Evolutionary conservation across 352 stramenopile genomes (phyloP).

Genomic region (Peronospora farinosa): DNA sequence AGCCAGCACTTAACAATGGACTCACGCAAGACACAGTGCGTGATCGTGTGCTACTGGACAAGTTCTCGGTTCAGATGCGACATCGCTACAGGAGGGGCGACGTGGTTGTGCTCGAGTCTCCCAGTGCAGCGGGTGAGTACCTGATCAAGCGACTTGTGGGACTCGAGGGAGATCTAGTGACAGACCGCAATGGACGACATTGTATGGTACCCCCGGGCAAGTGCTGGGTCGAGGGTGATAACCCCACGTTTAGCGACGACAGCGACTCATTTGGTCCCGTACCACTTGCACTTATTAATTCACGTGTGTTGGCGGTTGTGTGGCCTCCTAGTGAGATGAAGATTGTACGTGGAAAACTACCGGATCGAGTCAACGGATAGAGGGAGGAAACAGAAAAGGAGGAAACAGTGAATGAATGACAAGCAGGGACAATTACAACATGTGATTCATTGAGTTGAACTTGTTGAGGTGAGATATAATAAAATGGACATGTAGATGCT

Average conservation of each 20-base stretch:
- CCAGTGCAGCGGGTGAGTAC: slow-evolving; percentile 42
- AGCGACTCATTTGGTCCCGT: slow-evolving; percentile 71
- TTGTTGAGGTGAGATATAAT: too few relatives aligned
- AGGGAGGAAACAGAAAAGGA: neutral
- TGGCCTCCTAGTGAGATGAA: slow-evolving; percentile 69
- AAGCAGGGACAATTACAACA: slow-evolving; percentile 6
- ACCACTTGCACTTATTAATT: slow-evolving; percentile 76
- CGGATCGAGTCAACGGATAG: slow-evolving; percentile 52
- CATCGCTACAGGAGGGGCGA: slow-evolving; percentile 61
- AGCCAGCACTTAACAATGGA: slow-evolving; percentile 74
- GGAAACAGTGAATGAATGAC: slow-evolving; percentile 6
- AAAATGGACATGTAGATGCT: neutral
- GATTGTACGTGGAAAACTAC: slow-evolving; percentile 46
- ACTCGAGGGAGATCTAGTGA: slow-evolving; percentile 67
- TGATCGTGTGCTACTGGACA: slow-evolving; percentile 81
- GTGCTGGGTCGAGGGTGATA: slow-evolving; percentile 85
- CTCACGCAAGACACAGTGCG: slow-evolving; percentile 54
- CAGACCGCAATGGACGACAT: slow-evolving; percentile 33
- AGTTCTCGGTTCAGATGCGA: slow-evolving; percentile 74
- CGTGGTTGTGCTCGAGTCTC: slow-evolving; percentile 74
- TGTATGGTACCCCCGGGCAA: slow-evolving; percentile 59
- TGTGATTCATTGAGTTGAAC: too few relatives aligned
- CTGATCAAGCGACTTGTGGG: slow-evolving; percentile 78
- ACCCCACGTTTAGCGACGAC: slow-evolving; percentile 66
- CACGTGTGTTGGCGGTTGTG: slow-evolving; percentile 67